These are phyloP conservation scores for Colletotrichum sp. DNA, from an alignment of 2,329 filamentous ascomycete genomes.

Conservation along the genomic window DNA sequence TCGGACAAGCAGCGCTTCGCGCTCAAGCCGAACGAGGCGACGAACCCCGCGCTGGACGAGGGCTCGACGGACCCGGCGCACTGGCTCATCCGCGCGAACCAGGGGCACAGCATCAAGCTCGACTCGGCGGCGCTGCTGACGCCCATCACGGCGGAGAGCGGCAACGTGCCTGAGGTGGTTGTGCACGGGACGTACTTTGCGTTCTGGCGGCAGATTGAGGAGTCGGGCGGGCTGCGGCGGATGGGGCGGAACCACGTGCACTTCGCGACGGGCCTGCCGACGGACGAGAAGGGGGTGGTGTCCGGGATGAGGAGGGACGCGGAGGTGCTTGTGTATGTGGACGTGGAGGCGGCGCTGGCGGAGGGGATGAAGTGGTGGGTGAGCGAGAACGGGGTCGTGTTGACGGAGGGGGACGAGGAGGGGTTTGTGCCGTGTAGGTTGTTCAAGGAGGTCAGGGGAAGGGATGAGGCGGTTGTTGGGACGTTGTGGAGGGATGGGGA, in stretches of 20 bases:
- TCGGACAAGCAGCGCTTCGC: slow-evolving; percentile 94
- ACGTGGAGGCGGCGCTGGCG: slow-evolving; percentile 70
- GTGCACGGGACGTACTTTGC: slow-evolving; percentile 90
- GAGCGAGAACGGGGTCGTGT: slow-evolving; percentile 78
- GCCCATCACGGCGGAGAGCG: slow-evolving; percentile 66
- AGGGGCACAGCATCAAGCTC: slow-evolving; percentile 85
- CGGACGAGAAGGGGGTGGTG: slow-evolving; percentile 57
- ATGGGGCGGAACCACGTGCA: slow-evolving; percentile 93
- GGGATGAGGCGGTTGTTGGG: slow-evolving; percentile 53
- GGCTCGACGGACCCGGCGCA: slow-evolving; percentile 58
- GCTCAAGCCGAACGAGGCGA: slow-evolving; percentile 62
- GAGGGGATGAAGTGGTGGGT: slow-evolving; percentile 72
- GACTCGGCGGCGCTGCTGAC: slow-evolving; percentile 74
- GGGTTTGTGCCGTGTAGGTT: slow-evolving; percentile 70
- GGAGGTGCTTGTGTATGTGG: slow-evolving; percentile 79
- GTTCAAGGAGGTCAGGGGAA: slow-evolving; percentile 74
- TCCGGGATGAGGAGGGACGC: slow-evolving; percentile 83
- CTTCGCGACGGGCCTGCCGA: slow-evolving; percentile 78
- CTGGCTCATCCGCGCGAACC: slow-evolving; percentile 92
- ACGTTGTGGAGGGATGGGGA: slow-evolving; percentile 75
- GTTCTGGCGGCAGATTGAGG: slow-evolving; percentile 77
- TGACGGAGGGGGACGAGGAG: slow-evolving; percentile 64
- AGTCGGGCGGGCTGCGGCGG: slow-evolving; percentile 75
- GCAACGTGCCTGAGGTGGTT: slow-evolving; percentile 70
- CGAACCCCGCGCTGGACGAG: slow-evolving; percentile 29